Percentiles rank a stretch among this genome's conserved stretches.
Evolutionary conservation across 108 stramenopile genomes (phyloP).

Genomic region (Skeletonema tropicum): DNA sequence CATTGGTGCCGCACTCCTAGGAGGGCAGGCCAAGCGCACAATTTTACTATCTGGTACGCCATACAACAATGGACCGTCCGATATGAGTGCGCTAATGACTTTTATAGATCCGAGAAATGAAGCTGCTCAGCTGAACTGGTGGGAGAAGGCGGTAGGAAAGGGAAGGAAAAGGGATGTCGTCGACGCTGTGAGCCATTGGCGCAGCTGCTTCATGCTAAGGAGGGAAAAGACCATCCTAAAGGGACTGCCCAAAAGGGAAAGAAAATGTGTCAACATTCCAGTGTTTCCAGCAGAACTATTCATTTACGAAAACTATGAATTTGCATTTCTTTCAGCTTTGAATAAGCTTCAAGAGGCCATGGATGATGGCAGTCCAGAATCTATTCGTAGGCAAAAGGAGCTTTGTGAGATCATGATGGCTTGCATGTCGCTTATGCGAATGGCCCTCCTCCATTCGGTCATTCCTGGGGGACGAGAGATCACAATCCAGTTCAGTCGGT

Average conservation of each 20-base stretch:
- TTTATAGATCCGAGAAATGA: conserved; percentile 39
- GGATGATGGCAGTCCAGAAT: conserved; percentile 16
- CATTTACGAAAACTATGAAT: conserved; percentile 45
- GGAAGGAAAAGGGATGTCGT: neutral
- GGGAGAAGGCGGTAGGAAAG: conserved; percentile 29
- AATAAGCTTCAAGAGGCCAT: conserved; percentile 18
- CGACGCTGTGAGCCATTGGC: conserved; percentile 28
- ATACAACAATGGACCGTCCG: conserved; percentile 47
- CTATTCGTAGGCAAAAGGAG: conserved; percentile 16
- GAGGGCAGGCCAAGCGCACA: conserved; percentile 31
- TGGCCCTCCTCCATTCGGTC: conserved; percentile 33
- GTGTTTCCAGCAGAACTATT: conserved; percentile 20
- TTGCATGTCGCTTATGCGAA: conserved; percentile 38
- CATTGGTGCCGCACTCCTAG: conserved; percentile 42
- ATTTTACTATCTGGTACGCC: conserved; percentile 51
- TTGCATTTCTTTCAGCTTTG: conserved; percentile 25
- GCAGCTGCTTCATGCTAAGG: conserved; percentile 20
- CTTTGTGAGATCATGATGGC: conserved; percentile 45
- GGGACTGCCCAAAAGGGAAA: neutral
- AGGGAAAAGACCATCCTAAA: conserved; percentile 36
- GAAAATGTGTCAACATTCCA: conserved; percentile 12
- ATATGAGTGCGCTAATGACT: conserved; percentile 48
- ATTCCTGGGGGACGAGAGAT: conserved; percentile 39
- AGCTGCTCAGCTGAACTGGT: conserved; percentile 32
- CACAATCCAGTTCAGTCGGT: conserved; percentile 38